Conservation (phyloP, 73 alveolate species). For the Symbiodinium pilosum region DNA sequence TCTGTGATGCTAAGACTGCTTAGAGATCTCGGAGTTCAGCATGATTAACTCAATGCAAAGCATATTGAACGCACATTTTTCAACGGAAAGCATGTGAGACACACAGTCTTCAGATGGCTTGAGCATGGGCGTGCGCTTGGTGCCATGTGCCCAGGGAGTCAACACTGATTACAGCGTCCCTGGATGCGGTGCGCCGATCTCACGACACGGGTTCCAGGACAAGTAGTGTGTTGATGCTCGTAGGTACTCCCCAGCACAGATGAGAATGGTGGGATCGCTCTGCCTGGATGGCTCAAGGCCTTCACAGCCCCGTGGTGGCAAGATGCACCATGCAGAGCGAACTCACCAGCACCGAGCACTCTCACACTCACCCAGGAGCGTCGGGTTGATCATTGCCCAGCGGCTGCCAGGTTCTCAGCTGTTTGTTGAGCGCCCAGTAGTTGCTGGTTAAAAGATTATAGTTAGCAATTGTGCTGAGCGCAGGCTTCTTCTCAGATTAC, state of each 20-base stretch:
- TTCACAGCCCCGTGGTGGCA: constrained; percentile 22
- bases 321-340: background rate
- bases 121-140: too few species aligned
- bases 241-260: constrained; percentile 71
- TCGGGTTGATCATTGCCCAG: background rate
- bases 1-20: too few species aligned
- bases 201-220: background rate
- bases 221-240: background rate
- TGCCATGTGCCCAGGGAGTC: background rate
- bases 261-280: background rate
- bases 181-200: constrained; percentile 62
- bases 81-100: background rate
- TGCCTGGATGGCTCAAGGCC: constrained; percentile 61
- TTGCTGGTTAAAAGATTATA: too few species aligned
- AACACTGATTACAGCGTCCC: constrained; percentile 2
- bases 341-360: background rate
- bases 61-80: background rate
- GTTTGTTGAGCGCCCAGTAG: background rate
- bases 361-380: constrained; percentile 6
- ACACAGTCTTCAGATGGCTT: too few species aligned
- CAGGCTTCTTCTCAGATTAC: constrained; percentile 45
- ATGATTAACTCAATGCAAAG: too few species aligned
- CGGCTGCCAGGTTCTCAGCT: background rate
- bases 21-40: background rate
- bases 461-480: background rate